phyloP scores from a whole-genome alignment of 805 yeast genomes.

The Komagataella ulmi region DNA sequence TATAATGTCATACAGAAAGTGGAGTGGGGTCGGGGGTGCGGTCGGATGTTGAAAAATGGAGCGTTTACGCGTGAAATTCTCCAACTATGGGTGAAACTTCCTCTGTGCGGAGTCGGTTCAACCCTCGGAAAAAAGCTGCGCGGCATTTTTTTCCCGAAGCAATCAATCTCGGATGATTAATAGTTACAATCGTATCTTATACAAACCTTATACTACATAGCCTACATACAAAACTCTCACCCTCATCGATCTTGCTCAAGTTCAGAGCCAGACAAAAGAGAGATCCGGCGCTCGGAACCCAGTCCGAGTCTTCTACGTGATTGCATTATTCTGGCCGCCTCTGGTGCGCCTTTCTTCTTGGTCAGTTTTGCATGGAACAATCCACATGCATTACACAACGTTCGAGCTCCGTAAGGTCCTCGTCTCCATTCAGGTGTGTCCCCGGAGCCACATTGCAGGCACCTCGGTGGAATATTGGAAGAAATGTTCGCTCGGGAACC shows the following conservation, averaged over 20 bases:
- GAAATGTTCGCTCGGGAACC: slow-evolving; percentile 7
- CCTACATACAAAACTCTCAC: background rate
- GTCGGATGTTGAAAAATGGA: background rate
- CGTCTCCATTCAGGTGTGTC: slow-evolving; percentile 90
- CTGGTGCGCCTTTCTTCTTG: slow-evolving; percentile 29
- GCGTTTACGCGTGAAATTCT: too few species aligned
- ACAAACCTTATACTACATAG: background rate
- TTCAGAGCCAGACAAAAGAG: background rate
- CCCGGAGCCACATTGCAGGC: slow-evolving; percentile 60
- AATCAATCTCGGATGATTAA: background rate
- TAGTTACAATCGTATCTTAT: background rate
- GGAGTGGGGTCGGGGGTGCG: background rate
- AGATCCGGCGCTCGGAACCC: slow-evolving; percentile 15
- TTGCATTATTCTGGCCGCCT: slow-evolving; percentile 24
- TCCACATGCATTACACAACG: slow-evolving; percentile 90
- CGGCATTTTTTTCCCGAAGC: background rate
- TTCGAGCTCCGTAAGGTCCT: slow-evolving; percentile 75
- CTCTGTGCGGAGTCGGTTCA: background rate
- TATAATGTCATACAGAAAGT: background rate
- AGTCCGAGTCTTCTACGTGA: slow-evolving; percentile 16
- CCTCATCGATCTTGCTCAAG: background rate
- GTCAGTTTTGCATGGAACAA: slow-evolving; percentile 52
- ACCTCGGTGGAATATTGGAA: slow-evolving; percentile 17
- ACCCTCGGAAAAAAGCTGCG: background rate
- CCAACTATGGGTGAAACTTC: too few species aligned